Base-by-base conservation (phyloP, 768 basidiomycete species). In the Auricularia sp. region DNA sequence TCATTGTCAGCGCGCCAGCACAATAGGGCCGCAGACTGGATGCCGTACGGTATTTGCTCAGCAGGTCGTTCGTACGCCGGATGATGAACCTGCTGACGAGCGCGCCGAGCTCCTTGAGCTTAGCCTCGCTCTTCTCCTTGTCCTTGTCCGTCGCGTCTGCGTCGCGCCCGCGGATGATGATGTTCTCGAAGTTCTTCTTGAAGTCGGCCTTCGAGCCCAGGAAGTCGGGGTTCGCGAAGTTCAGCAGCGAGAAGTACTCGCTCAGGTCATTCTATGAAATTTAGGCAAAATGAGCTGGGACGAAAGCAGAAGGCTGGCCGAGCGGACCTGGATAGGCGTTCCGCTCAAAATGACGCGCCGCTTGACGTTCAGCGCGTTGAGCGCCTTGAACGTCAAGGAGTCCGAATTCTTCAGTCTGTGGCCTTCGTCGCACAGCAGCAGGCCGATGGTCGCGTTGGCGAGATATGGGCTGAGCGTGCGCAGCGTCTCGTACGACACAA, bases 401-500 rank as follows among this genome's bases (percentile, higher is more conserved):
- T 96, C 94, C 93, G 91, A 91, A 72, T 99, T 99, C 78, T 99
- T 99, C 65, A 99, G 78, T 61, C 96, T 81, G 77, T 99, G 96
- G 3, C 96, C 96, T 77, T 99, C 96, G 70, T 99, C 96, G 67
- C 93, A 96, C 36, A 99, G 83, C n/a, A 99, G 76, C 16, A 99
- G 76, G 2, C 97, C 97, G 59, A 99, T 90, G 62, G 80, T 85
- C 67, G 90, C 92, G 64, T 82, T 84, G 3, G 86, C 86, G 11
- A 98, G 80, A 70, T 95, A 84, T 0, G 75, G 84, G 7, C 87
- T 82, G 12, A 98, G 78, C 3, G 88, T 88, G 21, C 96, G 86
- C 62, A 99, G 81, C 0, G 93, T 96, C 74, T 99, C 96, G 68
- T 99, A 99, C 0, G 97, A 98, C 4, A 97, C 94, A 68, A 99